Percentiles rank a stretch among this genome's conserved stretches.
Conservation (phyloP, 441 rosid species). For the Gossypium gossypioides region DNA sequence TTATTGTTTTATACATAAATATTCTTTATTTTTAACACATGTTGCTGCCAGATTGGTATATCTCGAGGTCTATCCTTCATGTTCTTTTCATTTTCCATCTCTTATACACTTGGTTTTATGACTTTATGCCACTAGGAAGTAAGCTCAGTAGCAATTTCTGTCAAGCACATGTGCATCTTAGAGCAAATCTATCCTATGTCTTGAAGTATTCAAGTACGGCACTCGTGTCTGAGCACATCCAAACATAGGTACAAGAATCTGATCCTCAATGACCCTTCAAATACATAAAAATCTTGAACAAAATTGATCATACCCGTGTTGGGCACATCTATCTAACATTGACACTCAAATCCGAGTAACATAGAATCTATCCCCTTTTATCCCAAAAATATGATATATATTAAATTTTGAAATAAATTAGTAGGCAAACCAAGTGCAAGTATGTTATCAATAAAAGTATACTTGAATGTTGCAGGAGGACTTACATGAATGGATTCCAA, state of each 20-base stretch:
- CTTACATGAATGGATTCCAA: constrained; percentile 57
- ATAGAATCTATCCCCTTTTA: background rate
- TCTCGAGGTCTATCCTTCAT: background rate
- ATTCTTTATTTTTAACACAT: background rate
- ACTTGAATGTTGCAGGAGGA: background rate
- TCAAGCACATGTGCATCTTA: background rate
- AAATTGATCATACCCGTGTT: background rate
- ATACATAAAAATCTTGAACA: background rate
- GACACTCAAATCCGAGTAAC: background rate
- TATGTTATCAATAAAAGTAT: constrained; percentile 6
- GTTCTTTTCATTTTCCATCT: background rate
- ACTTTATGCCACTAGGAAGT: background rate
- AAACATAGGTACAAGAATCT: background rate
- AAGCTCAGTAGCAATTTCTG: background rate
- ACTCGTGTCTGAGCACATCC: background rate
- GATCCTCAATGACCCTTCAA: background rate
- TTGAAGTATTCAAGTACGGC: background rate
- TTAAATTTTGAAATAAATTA: background rate
- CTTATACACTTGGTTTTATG: background rate
- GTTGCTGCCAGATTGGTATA: background rate
- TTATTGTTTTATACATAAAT: background rate
- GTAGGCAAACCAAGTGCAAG: background rate
- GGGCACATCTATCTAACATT: background rate
- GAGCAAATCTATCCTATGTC: background rate
- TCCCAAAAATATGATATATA: background rate